phyloP scores from a whole-genome alignment of 805 yeast genomes.

The Teunomyces lycoperdinae region DNA sequence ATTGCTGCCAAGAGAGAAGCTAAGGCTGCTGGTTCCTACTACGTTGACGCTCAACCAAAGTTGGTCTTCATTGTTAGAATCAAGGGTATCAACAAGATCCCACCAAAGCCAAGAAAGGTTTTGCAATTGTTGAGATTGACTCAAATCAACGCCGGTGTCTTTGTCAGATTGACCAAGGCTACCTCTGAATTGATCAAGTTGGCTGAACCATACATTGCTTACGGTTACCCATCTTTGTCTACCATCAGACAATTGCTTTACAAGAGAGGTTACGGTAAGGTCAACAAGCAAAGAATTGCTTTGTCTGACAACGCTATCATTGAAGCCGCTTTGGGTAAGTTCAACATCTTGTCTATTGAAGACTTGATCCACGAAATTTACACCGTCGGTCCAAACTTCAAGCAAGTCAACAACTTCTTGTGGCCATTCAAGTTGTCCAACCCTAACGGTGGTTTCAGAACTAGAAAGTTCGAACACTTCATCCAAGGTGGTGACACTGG shows the following conservation, averaged over 20 bases:
- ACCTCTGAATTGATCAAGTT: slow-evolving; percentile 87
- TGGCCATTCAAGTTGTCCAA: slow-evolving; percentile 97
- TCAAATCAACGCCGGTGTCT: slow-evolving; percentile 93
- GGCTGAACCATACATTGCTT: slow-evolving; percentile 95
- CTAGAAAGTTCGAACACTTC: slow-evolving; percentile 95
- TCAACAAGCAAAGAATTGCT: slow-evolving; percentile 93
- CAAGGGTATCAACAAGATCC: slow-evolving; percentile 98
- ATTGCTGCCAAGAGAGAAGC: slow-evolving; percentile 89
- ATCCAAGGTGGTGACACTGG: slow-evolving; percentile 98
- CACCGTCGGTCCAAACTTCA: slow-evolving; percentile 98
- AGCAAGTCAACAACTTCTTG: slow-evolving; percentile 96
- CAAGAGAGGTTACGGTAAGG: slow-evolving; percentile 98
- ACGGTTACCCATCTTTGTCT: slow-evolving; percentile 94
- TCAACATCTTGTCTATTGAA: slow-evolving; percentile 88
- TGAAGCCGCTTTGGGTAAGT: slow-evolving; percentile 86
- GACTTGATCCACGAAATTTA: slow-evolving; percentile 94
- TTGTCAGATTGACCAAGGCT: slow-evolving; percentile 94
- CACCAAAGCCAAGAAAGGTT: slow-evolving; percentile 99
- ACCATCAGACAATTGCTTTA: slow-evolving; percentile 89
- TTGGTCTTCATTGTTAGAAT: slow-evolving; percentile 95
- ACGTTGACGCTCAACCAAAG: slow-evolving; percentile 92
- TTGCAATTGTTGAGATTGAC: slow-evolving; percentile 88
- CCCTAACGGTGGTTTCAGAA: slow-evolving; percentile 98
- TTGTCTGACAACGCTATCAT: slow-evolving; percentile 83
- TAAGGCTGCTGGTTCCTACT: slow-evolving; percentile 90